A percentile compares a stretch with the other conserved stretches of the same genome.
Evolutionary conservation across 257 asterid genomes (phyloP).

Genomic region (Fraxinus cuspidata): DNA sequence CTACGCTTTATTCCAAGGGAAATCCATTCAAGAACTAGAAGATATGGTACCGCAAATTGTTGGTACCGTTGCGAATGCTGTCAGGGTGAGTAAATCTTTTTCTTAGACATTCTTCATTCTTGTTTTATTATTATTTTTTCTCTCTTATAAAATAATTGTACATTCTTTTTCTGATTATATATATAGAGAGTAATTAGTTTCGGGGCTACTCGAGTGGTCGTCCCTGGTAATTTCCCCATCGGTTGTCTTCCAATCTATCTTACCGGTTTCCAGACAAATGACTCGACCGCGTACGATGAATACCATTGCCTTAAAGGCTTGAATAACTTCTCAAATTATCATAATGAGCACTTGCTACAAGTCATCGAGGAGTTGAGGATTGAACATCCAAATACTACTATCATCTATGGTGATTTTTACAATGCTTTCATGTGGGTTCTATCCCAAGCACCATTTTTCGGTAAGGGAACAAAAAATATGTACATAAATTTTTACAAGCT

Average conservation of each 20-base stretch:
- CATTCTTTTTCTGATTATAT: neutral
- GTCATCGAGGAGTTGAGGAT: conserved; percentile 19
- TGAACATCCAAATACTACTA: conserved; percentile 14
- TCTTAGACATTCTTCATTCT: neutral
- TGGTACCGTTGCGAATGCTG: conserved; percentile 1
- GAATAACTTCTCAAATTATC: conserved; percentile 24
- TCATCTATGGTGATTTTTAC: conserved; percentile 31
- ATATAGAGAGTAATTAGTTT: conserved; percentile 19
- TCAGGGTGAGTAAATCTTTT: conserved; percentile 1
- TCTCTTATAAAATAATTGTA: too few relatives aligned
- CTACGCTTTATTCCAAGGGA: conserved; percentile 21
- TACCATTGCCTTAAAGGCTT: conserved; percentile 7
- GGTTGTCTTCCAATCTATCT: conserved; percentile 30
- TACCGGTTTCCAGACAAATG: neutral
- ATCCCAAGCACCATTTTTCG: neutral
- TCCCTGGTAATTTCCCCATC: conserved; percentile 32
- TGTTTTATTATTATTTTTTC: too few relatives aligned
- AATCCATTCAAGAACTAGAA: conserved; percentile 3
- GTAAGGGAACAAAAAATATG: neutral
- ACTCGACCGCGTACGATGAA: conserved; percentile 8
- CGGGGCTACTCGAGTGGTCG: conserved; percentile 26
- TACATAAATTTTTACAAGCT: neutral
- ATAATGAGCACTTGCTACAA: conserved; percentile 21
- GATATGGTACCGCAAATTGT: neutral
- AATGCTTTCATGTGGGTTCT: conserved; percentile 19